phyloP scores from a whole-genome alignment of 768 basidiomycete species.

The Rickenella mellea region DNA sequence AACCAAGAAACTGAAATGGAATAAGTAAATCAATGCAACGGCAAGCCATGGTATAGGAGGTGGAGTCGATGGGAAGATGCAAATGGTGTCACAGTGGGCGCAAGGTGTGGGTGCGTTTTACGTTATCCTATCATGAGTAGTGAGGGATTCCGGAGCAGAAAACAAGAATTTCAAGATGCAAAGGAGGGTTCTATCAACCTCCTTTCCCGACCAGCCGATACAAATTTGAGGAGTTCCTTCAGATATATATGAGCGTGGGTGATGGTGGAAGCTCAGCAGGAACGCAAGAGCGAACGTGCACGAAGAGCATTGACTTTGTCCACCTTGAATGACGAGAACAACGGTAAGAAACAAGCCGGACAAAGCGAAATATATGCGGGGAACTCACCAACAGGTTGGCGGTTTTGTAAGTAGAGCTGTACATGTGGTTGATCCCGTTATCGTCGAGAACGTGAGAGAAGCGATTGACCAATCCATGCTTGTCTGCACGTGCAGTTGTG shows the following conservation, averaged over 20 bases:
- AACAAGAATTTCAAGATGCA: no score
- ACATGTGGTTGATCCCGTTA: slow-evolving; percentile 75
- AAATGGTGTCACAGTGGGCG: background rate
- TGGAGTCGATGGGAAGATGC: background rate
- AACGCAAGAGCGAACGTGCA: slow-evolving; percentile 47
- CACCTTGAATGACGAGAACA: slow-evolving; percentile 26
- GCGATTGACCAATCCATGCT: slow-evolving; percentile 68
- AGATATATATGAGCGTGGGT: background rate
- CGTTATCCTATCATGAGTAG: no score
- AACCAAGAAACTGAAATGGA: background rate
- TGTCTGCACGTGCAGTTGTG: slow-evolving; percentile 33
- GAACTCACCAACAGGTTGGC: slow-evolving; percentile 62
- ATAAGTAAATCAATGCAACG: background rate
- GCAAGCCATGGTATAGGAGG: no score
- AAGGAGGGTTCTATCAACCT: no score
- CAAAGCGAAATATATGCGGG: background rate
- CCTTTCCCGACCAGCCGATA: no score
- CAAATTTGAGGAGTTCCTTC: no score
- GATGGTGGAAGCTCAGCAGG: slow-evolving; percentile 30
- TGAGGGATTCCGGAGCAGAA: no score
- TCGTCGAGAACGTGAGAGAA: slow-evolving; percentile 66
- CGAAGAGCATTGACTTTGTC: slow-evolving; percentile 47
- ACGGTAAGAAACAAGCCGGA: background rate
- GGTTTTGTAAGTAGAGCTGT: slow-evolving; percentile 75
- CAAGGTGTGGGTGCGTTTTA: background rate